A percentile compares a stretch with the other conserved stretches of the same genome.
Conservation (phyloP, 106 monocot genomes). For the Acorus gramineus region DNA sequence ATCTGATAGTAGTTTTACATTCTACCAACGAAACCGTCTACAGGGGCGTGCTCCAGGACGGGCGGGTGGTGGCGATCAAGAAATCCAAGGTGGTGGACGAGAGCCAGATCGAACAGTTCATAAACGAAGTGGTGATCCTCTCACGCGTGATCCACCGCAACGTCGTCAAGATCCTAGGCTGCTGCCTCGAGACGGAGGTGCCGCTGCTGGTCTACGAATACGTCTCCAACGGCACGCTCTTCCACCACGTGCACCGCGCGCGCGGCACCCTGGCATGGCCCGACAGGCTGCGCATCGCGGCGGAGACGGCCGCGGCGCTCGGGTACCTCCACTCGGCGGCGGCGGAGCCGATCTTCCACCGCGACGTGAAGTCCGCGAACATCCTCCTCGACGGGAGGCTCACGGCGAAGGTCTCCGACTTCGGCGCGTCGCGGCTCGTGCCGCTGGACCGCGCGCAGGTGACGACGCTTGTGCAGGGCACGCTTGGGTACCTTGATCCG, state of each 20-base stretch:
- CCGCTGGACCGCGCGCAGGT: slow-evolving; percentile 16
- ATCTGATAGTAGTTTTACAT: too few species aligned
- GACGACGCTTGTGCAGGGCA: slow-evolving; percentile 19
- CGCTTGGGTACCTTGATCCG: slow-evolving; percentile 20
- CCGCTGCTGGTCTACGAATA: slow-evolving; percentile 6
- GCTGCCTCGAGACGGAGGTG: slow-evolving; percentile 13
- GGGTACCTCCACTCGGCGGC: slow-evolving; percentile 41
- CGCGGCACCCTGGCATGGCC: slow-evolving; percentile 8
- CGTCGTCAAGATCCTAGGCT: slow-evolving; percentile 16
- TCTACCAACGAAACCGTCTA: too few species aligned
- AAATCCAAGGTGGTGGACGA: slow-evolving; percentile 3
- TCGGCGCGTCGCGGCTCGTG: slow-evolving; percentile 22
- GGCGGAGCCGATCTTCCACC: slow-evolving; percentile 28
- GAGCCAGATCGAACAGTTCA: slow-evolving; percentile 14
- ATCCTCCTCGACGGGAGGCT: slow-evolving; percentile 29
- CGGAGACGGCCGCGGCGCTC: slow-evolving; percentile 33
- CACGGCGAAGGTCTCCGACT: slow-evolving; percentile 36
- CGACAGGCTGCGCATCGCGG: slow-evolving; percentile 17
- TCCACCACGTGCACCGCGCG: slow-evolving; percentile 12
- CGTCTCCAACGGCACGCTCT: slow-evolving; percentile 9
- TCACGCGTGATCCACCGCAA: slow-evolving; percentile 10
- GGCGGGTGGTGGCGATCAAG: slow-evolving; percentile 15
- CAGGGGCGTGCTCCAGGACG: slow-evolving; percentile 4
- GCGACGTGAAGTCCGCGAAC: slow-evolving; percentile 42
- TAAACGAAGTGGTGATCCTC: slow-evolving; percentile 16